Percentiles rank a stretch among this genome's conserved stretches.
Evolutionary conservation across 345 rosid species (phyloP).

Genomic region (Sisymbrium irio): DNA sequence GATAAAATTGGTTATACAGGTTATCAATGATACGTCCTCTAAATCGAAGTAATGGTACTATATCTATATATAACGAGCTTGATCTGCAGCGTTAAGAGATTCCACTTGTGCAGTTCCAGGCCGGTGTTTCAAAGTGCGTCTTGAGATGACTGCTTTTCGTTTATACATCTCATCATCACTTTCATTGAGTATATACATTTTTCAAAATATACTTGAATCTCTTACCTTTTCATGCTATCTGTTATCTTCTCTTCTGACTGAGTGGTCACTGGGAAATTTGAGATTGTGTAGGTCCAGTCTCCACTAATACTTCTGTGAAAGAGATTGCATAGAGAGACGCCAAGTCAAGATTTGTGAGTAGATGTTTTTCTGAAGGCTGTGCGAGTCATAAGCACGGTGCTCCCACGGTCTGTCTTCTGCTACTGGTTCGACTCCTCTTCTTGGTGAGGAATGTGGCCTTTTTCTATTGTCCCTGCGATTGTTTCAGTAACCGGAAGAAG

Average conservation of each 20-base stretch:
- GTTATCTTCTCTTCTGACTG: slow-evolving; percentile 61
- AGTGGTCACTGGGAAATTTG: slow-evolving; percentile 39
- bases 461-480: slow-evolving; percentile 52
- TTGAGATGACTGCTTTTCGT: slow-evolving; percentile 62
- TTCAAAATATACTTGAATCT: background rate
- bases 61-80: slow-evolving; percentile 29
- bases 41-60: background rate
- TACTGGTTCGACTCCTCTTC: slow-evolving; percentile 71
- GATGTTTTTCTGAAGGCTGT: background rate
- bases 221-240: slow-evolving; percentile 62
- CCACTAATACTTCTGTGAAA: slow-evolving; percentile 57
- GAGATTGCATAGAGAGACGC: background rate
- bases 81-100: slow-evolving; percentile 75
- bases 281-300: slow-evolving; percentile 79
- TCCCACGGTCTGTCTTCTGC: slow-evolving; percentile 54
- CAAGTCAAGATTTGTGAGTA: background rate
- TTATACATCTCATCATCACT: slow-evolving; percentile 3
- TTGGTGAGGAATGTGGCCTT: slow-evolving; percentile 53
- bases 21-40: background rate
- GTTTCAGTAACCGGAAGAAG: slow-evolving; percentile 12
- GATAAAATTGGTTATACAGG: background rate
- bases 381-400: slow-evolving; percentile 42
- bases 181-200: background rate
- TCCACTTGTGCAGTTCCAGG: slow-evolving; percentile 67
- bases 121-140: slow-evolving; percentile 71